These are phyloP conservation scores for Didymella lethalis DNA, from an alignment of 2,329 filamentous ascomycete species.

Conservation along the genomic window DNA sequence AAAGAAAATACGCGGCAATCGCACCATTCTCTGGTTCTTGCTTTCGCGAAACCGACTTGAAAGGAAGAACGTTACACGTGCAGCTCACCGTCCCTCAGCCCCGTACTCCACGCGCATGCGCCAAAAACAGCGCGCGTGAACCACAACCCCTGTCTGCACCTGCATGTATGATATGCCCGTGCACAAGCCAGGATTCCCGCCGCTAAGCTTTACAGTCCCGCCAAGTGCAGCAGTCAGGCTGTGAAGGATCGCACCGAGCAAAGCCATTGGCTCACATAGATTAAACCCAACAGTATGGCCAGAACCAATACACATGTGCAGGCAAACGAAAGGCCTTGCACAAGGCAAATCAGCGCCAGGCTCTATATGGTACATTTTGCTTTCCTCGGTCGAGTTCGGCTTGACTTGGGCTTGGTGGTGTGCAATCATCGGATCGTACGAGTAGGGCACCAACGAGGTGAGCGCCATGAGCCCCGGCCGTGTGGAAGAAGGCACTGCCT, in stretches of 20 bases:
- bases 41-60: neutral
- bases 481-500: constrained; percentile 14
- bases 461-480: neutral
- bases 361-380: constrained; percentile 5
- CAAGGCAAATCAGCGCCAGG: constrained; percentile 6
- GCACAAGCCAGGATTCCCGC: neutral
- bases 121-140: constrained; percentile 12
- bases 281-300: constrained; percentile 13
- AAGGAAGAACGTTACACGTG: neutral
- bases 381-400: constrained; percentile 3
- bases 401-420: neutral
- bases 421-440: constrained; percentile 5
- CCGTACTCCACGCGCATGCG: neutral
- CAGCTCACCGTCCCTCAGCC: neutral
- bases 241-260: constrained; percentile 1
- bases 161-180: constrained; percentile 5
- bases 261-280: constrained; percentile 11
- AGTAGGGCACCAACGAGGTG: neutral
- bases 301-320: constrained; percentile 18
- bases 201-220: constrained; percentile 9
- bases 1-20: neutral
- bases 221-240: constrained; percentile 7
- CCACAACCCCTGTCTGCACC: constrained; percentile 12
- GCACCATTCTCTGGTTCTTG: neutral
- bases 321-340: neutral